Conservation (phyloP, 1,284 basidiomycete genomes). For the Fomitopsis palustris region DNA sequence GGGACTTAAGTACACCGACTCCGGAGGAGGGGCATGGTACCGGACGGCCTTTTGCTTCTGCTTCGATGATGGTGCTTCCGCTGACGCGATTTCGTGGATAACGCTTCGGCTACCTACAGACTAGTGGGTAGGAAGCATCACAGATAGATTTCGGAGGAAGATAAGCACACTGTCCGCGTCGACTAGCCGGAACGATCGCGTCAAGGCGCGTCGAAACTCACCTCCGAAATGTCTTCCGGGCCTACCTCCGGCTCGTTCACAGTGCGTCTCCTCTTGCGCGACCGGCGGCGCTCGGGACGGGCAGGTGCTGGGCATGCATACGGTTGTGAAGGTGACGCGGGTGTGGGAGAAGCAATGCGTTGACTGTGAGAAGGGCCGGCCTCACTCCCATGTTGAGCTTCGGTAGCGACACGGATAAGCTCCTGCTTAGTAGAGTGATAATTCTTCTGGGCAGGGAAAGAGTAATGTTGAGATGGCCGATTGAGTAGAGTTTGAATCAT, state of each 20-base stretch:
- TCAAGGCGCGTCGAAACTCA: conserved; percentile 4
- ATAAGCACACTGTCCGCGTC: conserved; percentile 5
- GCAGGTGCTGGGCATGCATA: background rate
- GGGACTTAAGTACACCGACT: conserved; percentile 11
- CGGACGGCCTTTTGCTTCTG: conserved; percentile 12
- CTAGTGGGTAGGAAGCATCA: conserved; percentile 6
- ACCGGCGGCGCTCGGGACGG: background rate
- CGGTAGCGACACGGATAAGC: conserved; percentile 26
- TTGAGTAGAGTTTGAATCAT: conserved; percentile 55
- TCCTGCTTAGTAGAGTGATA: conserved; percentile 48
- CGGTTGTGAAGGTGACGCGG: background rate
- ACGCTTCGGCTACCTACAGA: conserved; percentile 19
- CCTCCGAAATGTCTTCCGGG: background rate
- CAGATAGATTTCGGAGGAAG: background rate
- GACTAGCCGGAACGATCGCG: conserved; percentile 1
- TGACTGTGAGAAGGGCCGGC: background rate
- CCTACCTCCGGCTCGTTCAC: background rate
- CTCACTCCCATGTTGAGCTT: conserved; percentile 12
- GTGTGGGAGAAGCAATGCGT: background rate
- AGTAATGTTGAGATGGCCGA: conserved; percentile 54
- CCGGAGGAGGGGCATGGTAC: conserved; percentile 7
- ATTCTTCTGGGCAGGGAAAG: conserved; percentile 39
- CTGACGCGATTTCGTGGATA: conserved; percentile 27
- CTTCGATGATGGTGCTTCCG: conserved; percentile 17
- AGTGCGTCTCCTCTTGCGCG: background rate